A percentile compares a stretch with the other conserved stretches of the same genome.
Conservation (phyloP, 192 early-diverging fungal species). For the Coemansia sp. region DNA sequence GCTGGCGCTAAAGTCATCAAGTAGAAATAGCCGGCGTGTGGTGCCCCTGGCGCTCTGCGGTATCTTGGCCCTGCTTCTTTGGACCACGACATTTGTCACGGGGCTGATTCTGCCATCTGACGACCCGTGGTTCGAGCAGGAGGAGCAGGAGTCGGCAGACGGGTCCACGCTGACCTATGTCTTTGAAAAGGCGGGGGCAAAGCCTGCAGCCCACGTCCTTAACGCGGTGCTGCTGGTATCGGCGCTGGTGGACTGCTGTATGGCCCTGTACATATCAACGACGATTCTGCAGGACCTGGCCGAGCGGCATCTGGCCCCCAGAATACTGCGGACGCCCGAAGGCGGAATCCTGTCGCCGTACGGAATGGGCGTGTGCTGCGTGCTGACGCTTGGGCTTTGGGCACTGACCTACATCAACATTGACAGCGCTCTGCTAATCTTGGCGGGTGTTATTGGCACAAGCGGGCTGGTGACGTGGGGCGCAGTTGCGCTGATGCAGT, state of each 20-base stretch:
- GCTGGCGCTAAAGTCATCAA: slow-evolving; percentile 9
- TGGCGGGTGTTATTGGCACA: slow-evolving; percentile 10
- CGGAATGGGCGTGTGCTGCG: slow-evolving; percentile 6
- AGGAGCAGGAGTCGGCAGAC: slow-evolving; percentile 1
- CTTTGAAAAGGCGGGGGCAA: slow-evolving; percentile 8
- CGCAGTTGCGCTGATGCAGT: slow-evolving; percentile 14
- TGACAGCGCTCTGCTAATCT: slow-evolving; percentile 1
- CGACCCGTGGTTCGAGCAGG: slow-evolving; percentile 4
- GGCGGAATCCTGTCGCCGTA: slow-evolving; percentile 1
- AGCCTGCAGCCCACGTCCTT: slow-evolving; percentile 11
- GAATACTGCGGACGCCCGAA: neutral
- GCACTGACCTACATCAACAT: slow-evolving; percentile 2
- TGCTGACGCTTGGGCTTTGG: slow-evolving; percentile 8
- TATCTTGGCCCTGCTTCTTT: slow-evolving; percentile 1
- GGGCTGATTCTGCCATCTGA: slow-evolving; percentile 7
- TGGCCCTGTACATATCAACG: slow-evolving; percentile 7
- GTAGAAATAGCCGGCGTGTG: neutral
- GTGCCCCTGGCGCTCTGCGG: slow-evolving; percentile 4
- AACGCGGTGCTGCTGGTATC: slow-evolving; percentile 10
- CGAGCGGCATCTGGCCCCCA: slow-evolving; percentile 8
- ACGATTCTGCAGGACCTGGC: slow-evolving; percentile 13
- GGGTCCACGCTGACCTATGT: slow-evolving; percentile 7
- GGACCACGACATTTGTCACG: slow-evolving; percentile 14
- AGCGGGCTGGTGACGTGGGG: slow-evolving; percentile 20
- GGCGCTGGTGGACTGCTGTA: slow-evolving; percentile 11